A percentile compares a stretch with the other conserved stretches of the same genome.
These are phyloP conservation scores for Cenchrus purpureus DNA, from an alignment of 176 grass and related monocot species.

Conservation along the genomic window DNA sequence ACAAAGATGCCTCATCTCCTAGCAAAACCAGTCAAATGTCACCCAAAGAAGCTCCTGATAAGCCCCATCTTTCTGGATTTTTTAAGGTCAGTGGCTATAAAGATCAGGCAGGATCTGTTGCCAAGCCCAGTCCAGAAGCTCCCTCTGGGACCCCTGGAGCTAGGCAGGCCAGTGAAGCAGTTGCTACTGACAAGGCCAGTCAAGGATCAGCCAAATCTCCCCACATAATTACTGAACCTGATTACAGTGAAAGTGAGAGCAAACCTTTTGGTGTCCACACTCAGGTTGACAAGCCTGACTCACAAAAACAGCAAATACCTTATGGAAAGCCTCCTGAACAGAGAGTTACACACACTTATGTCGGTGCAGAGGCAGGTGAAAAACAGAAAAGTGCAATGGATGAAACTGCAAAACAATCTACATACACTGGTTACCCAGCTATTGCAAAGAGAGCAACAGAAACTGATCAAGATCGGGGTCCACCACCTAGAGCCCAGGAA, in stretches of 20 bases:
- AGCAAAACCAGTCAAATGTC: conserved; percentile 22
- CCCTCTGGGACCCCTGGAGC: not conserved
- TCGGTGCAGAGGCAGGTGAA: not conserved
- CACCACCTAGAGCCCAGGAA: not conserved
- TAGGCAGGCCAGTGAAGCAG: conserved; percentile 1
- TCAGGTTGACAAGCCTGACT: conserved; percentile 8
- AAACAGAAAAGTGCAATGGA: conserved; percentile 7
- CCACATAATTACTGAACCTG: not conserved
- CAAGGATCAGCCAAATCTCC: conserved; percentile 14
- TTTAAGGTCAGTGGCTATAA: not conserved
- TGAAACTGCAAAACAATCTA: conserved; percentile 31
- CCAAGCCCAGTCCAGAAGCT: conserved; percentile 9
- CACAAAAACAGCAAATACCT: not conserved
- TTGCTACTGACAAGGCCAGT: conserved; percentile 1
- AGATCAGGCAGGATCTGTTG: not conserved
- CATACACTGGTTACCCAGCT: conserved; percentile 6
- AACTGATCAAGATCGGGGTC: conserved; percentile 26
- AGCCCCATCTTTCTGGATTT: conserved; percentile 20
- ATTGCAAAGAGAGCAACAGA: conserved; percentile 32
- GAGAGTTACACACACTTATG: not conserved
- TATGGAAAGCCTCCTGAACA: conserved; percentile 6
- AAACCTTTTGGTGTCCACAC: not conserved
- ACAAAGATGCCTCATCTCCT: conserved; percentile 33
- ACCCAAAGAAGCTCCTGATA: conserved; percentile 23
- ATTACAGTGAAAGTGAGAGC: conserved; percentile 9